These are phyloP conservation scores for Albizia julibrissin DNA, from an alignment of 306 rosid genomes.

Conservation along the genomic window DNA sequence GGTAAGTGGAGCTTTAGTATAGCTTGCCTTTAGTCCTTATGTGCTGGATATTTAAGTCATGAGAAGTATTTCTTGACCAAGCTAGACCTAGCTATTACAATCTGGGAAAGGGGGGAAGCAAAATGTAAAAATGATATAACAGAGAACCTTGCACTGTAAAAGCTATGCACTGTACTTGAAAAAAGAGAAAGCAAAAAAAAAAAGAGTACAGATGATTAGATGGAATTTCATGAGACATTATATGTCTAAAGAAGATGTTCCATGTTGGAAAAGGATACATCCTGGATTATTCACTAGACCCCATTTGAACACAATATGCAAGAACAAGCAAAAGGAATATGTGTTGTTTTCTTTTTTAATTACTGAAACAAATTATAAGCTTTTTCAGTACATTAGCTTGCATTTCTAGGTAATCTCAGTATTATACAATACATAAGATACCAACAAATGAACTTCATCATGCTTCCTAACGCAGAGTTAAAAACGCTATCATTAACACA, in stretches of 20 bases:
- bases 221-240: constrained; percentile 28
- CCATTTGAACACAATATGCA: constrained; percentile 25
- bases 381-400: neutral
- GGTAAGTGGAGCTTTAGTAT: constrained; percentile 44
- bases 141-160: constrained; percentile 30
- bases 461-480: too few species aligned
- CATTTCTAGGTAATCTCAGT: neutral
- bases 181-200: neutral
- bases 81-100: constrained; percentile 39
- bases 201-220: constrained; percentile 4
- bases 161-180: constrained; percentile 8
- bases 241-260: constrained; percentile 18
- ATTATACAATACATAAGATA: neutral
- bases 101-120: constrained; percentile 18
- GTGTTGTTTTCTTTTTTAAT: constrained; percentile 24
- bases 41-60: constrained; percentile 36
- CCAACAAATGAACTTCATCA: neutral
- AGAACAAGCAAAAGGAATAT: constrained; percentile 27
- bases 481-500: too few species aligned
- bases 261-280: constrained; percentile 23
- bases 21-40: constrained; percentile 42
- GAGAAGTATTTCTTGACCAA: constrained; percentile 40
- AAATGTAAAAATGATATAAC: constrained; percentile 25
- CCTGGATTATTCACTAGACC: constrained; percentile 20
- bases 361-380: constrained; percentile 14